Evolutionary conservation across 2,329 filamentous ascomycete species (phyloP), one percentile per base, ranked within the genome.

Genomic region (Talaromyces amestolkiae): DNA sequence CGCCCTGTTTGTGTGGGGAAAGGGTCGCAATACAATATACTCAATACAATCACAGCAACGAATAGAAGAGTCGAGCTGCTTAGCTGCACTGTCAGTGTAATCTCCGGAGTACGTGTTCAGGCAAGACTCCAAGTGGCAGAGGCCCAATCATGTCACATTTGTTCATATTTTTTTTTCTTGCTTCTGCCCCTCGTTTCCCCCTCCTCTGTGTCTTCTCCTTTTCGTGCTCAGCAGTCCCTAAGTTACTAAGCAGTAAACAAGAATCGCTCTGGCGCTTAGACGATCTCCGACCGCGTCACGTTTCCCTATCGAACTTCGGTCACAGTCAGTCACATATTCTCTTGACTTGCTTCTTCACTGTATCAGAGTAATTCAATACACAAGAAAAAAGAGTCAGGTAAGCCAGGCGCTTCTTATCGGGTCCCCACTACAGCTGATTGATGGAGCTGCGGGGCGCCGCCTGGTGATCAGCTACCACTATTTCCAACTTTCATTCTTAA

Each of bases 121-220:
- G 35, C 35, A 39, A 58, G 54, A 11, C 35, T 24, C 19, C 10
- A 27, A 39, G 19, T 7, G 9, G 19, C n/a, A 43, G 37, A 58
- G 37, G 56, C 39, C 56, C 56, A 58, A 58, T 58, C 56, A 58
- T 8, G 56, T 43, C 56, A 43, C 56, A 19, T 31, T 43, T 27
- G 22, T 22, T 9, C 19, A 4, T 41, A n/a, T 17, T 58, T 58
- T 24, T 24, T n/a, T n/a, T 24, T 33, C 15, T 31, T 13, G 6
- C 31, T 5, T 41, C 22, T 59, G 56, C 56, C 56, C 56, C 56
- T 59, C 56, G 56, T 45, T 45, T 58, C 8, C 37, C 56, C 56
- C 56, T 45, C 56, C 22, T 24, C 39, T 58, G 10, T 39, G 27
- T 31, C 13, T 19, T 17, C 39, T 33, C 39, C 22, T 43, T 27